Conservation (phyloP, 1,139 yeast species). For the Petasospora rhodanensis region DNA sequence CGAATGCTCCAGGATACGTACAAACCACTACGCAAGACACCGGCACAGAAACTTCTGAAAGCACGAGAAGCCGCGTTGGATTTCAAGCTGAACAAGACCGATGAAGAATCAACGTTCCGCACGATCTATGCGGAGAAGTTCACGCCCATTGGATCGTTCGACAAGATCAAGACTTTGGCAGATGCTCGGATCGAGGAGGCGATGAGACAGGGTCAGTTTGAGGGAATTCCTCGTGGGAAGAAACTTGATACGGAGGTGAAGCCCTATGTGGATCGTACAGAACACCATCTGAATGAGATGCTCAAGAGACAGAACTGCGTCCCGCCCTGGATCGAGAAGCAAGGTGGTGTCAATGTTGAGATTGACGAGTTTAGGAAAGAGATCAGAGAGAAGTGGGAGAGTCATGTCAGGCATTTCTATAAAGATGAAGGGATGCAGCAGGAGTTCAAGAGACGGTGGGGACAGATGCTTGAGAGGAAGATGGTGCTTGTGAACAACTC, state of each 20-base stretch:
- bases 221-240: conserved; percentile 60
- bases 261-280: conserved; percentile 53
- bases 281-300: conserved; percentile 66
- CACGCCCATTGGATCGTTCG: conserved; percentile 42
- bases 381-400: conserved; percentile 39
- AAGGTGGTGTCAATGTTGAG: conserved; percentile 49
- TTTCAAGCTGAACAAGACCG: conserved; percentile 46
- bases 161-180: conserved; percentile 57
- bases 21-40: conserved; percentile 31
- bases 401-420: conserved; percentile 21
- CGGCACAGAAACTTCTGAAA: conserved; percentile 35
- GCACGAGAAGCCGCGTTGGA: conserved; percentile 70
- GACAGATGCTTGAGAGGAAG: conserved; percentile 25
- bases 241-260: conserved; percentile 44
- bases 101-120: conserved; percentile 49
- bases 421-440: conserved; percentile 14
- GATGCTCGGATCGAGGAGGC: conserved; percentile 73
- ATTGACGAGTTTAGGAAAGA: conserved; percentile 42
- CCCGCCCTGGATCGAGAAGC: conserved; percentile 89
- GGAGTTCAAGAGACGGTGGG: conserved; percentile 17
- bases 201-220: conserved; percentile 66
- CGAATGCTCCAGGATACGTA: conserved; percentile 65
- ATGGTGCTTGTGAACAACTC: conserved; percentile 50
- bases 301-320: conserved; percentile 70
- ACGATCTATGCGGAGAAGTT: conserved; percentile 62